Conservation (phyloP, 2,329 filamentous ascomycete genomes). For the Diaporthe destruens region DNA sequence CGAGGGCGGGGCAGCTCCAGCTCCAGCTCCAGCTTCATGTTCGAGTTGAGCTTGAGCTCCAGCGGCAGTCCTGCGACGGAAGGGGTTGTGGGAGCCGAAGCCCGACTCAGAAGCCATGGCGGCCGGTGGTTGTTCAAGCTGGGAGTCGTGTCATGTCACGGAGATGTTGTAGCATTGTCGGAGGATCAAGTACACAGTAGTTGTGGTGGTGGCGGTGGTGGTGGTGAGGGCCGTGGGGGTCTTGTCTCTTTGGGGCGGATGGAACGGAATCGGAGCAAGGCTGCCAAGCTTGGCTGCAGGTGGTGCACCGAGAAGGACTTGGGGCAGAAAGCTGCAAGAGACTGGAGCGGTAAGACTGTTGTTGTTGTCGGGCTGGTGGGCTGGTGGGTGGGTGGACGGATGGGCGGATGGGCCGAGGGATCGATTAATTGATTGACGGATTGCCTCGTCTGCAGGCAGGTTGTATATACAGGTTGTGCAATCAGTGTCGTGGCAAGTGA, state of each 20-base stretch:
- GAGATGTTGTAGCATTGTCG: slow-evolving; percentile 25
- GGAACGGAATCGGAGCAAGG: slow-evolving; percentile 28
- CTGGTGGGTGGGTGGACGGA: not conserved
- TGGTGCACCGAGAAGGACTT: slow-evolving; percentile 23
- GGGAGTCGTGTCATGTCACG: slow-evolving; percentile 22
- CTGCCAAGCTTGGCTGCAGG: slow-evolving; percentile 29
- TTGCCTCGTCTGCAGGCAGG: slow-evolving; percentile 1
- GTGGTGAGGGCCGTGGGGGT: slow-evolving; percentile 4
- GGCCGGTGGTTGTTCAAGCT: slow-evolving; percentile 38
- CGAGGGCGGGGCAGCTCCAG: slow-evolving; percentile 41
- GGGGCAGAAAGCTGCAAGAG: not conserved
- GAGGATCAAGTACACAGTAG: not conserved
- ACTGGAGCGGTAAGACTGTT: not conserved
- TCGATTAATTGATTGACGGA: not conserved
- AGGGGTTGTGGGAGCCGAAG: slow-evolving; percentile 64
- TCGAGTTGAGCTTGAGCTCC: slow-evolving; percentile 23
- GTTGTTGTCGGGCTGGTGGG: not conserved
- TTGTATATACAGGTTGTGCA: slow-evolving; percentile 28
- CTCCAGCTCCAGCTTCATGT: slow-evolving; percentile 28
- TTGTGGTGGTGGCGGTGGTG: not conserved
- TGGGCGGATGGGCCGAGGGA: not conserved
- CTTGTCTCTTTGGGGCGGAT: slow-evolving; percentile 13
- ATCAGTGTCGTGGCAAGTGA: slow-evolving; percentile 9
- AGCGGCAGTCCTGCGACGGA: slow-evolving; percentile 58
- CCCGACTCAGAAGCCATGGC: slow-evolving; percentile 52